Percentiles rank a stretch among this genome's conserved stretches.
These are phyloP conservation scores for Heimioporus sp. DNA, from an alignment of 768 basidiomycete genomes.

Conservation along the genomic window DNA sequence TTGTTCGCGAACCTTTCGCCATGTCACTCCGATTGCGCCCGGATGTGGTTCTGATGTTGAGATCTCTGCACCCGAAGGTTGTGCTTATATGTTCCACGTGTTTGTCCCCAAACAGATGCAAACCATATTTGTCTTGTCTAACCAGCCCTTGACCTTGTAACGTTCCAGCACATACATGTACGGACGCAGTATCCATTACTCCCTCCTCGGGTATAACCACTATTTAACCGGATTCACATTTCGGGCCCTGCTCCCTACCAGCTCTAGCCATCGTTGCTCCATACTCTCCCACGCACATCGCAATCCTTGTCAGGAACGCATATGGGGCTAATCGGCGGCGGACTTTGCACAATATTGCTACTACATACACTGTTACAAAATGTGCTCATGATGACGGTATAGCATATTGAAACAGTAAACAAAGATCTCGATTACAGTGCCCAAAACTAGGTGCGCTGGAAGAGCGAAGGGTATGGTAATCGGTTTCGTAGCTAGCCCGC, in stretches of 20 bases:
- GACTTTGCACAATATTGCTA: constrained; percentile 7
- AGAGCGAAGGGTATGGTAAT: constrained; percentile 1
- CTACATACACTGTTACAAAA: background rate
- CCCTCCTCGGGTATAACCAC: background rate
- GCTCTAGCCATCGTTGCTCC: background rate
- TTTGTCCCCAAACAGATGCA: too few relatives aligned
- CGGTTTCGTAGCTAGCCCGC: background rate
- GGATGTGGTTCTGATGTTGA: too few relatives aligned
- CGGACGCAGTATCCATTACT: too few relatives aligned
- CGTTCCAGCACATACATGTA: background rate
- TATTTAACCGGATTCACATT: background rate
- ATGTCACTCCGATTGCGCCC: too few relatives aligned
- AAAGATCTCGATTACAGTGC: constrained; percentile 4
- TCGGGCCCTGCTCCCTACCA: background rate
- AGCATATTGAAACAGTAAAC: constrained; percentile 8
- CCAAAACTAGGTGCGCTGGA: constrained; percentile 4
- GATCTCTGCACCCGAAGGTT: too few relatives aligned
- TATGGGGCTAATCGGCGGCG: constrained; percentile 13
- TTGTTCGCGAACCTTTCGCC: too few relatives aligned
- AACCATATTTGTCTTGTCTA: too few relatives aligned
- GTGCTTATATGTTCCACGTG: too few relatives aligned
- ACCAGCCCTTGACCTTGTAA: too few relatives aligned
- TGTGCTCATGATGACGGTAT: background rate
- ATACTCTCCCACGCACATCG: background rate
- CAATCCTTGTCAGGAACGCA: background rate